A percentile compares a stretch with the other conserved stretches of the same genome.
Conservation (phyloP, 1,139 yeast genomes). For the Nakaseomyces sp. region DNA sequence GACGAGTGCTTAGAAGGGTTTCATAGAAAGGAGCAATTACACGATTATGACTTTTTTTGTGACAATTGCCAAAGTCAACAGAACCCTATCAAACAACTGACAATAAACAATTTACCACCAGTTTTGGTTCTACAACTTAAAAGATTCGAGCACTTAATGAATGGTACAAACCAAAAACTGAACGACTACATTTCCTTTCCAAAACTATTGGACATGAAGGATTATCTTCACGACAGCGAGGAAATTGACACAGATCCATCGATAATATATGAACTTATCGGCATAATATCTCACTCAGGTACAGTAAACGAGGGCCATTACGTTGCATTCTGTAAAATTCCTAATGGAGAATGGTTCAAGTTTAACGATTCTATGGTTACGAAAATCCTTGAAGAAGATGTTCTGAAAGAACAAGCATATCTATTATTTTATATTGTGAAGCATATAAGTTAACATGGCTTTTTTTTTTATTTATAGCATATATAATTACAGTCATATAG, state of each 20-base stretch:
- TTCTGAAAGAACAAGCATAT: conserved; percentile 64
- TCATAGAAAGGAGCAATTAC: conserved; percentile 62
- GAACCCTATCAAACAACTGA: conserved; percentile 62
- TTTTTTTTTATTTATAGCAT: not conserved
- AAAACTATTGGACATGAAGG: conserved; percentile 56
- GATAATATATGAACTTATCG: conserved; percentile 67
- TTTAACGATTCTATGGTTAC: conserved; percentile 89
- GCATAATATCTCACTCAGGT: conserved; percentile 82
- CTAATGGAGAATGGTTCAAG: conserved; percentile 72
- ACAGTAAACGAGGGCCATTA: conserved; percentile 94
- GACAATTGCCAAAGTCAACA: conserved; percentile 51
- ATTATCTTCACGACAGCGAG: conserved; percentile 39
- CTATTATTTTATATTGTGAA: conserved; percentile 61
- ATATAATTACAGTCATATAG: not conserved
- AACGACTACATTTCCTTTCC: conserved; percentile 72
- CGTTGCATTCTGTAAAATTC: conserved; percentile 64
- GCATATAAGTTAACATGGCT: conserved; percentile 6
- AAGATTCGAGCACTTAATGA: conserved; percentile 67
- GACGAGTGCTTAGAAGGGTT: conserved; percentile 66
- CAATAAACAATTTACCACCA: conserved; percentile 61
- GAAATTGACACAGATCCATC: conserved; percentile 17
- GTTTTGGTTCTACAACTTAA: conserved; percentile 79
- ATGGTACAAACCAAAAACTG: conserved; percentile 50
- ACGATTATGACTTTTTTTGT: conserved; percentile 65
- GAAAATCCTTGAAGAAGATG: conserved; percentile 53